phyloP scores from a whole-genome alignment of 1,139 yeast genomes.

The Geotrichum histeridarum region DNA sequence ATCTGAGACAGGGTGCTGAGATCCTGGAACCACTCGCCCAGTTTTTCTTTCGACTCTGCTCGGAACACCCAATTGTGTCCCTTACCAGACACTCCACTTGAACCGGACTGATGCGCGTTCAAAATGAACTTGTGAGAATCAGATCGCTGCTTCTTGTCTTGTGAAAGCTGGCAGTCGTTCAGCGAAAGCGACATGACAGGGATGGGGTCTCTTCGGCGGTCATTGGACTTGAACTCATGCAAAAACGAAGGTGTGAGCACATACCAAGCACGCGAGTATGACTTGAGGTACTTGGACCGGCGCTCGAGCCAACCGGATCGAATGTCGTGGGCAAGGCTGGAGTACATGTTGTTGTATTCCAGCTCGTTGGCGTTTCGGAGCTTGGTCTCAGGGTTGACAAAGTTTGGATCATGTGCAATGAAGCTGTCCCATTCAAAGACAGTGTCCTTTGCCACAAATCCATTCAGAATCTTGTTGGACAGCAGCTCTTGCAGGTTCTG shows the following conservation, averaged over 20 bases:
- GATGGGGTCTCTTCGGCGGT: conserved; percentile 73
- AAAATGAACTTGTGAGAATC: conserved; percentile 76
- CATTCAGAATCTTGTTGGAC: conserved; percentile 62
- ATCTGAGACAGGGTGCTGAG: conserved; percentile 59
- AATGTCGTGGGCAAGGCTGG: conserved; percentile 65
- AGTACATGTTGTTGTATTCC: conserved; percentile 59
- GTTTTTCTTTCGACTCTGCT: conserved; percentile 67
- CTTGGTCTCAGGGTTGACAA: conserved; percentile 69
- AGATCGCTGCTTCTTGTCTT: conserved; percentile 67
- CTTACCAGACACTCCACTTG: conserved; percentile 53
- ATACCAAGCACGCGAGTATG: conserved; percentile 85
- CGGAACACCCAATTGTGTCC: conserved; percentile 93
- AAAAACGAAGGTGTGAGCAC: conserved; percentile 82
- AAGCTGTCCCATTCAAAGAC: conserved; percentile 87
- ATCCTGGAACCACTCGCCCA: conserved; percentile 83
- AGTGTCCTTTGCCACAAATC: conserved; percentile 73
- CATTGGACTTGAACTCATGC: conserved; percentile 84
- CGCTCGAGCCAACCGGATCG: conserved; percentile 82
- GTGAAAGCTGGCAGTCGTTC: conserved; percentile 75
- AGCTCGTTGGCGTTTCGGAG: conserved; percentile 62
- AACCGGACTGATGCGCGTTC: conserved; percentile 57
- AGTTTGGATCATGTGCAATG: conserved; percentile 65
- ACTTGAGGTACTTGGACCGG: conserved; percentile 82
- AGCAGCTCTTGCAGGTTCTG: conserved; percentile 40
- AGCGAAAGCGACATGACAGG: conserved; percentile 85